Percentiles rank a stretch among this genome's conserved stretches.
Conservation (phyloP, 2,329 filamentous ascomycete species). For the Endothia cerciana region DNA sequence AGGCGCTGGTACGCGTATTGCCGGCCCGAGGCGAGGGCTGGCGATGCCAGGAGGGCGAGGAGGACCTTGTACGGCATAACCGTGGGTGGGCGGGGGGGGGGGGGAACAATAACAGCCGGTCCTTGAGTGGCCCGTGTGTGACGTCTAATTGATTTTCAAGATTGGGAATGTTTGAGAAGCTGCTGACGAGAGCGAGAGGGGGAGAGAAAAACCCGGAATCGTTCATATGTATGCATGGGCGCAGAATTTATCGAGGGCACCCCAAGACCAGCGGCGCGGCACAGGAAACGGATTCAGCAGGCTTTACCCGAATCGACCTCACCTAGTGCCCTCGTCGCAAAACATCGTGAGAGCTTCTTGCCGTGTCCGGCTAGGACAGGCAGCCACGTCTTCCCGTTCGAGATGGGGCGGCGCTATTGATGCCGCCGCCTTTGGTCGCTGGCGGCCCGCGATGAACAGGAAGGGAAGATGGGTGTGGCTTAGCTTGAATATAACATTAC, state of each 20-base stretch:
- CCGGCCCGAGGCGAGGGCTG: not conserved
- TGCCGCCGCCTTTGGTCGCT: not conserved
- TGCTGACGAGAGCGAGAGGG: not conserved
- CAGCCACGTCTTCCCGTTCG: not conserved
- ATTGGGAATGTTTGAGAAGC: not conserved
- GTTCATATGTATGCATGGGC: too few relatives aligned
- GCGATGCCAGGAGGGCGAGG: not conserved
- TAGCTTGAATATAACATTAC: not conserved
- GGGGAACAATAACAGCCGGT: not conserved
- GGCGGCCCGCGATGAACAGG: not conserved
- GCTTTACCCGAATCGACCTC: not conserved
- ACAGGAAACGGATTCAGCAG: not conserved
- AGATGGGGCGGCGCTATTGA: not conserved
- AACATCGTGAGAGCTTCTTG: slow-evolving; percentile 10
- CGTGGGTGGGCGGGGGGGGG: not conserved
- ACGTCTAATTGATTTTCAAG: not conserved
- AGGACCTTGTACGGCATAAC: slow-evolving; percentile 4
- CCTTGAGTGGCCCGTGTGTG: not conserved
- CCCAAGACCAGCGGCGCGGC: not conserved
- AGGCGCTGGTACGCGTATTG: slow-evolving; percentile 10
- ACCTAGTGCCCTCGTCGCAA: not conserved
- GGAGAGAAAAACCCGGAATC: not conserved
- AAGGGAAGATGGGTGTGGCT: too few relatives aligned
- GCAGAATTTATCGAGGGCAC: too few relatives aligned
- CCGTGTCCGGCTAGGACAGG: not conserved